Conservation (phyloP, 192 early-diverging fungal species). For the Podila verticillata region DNA sequence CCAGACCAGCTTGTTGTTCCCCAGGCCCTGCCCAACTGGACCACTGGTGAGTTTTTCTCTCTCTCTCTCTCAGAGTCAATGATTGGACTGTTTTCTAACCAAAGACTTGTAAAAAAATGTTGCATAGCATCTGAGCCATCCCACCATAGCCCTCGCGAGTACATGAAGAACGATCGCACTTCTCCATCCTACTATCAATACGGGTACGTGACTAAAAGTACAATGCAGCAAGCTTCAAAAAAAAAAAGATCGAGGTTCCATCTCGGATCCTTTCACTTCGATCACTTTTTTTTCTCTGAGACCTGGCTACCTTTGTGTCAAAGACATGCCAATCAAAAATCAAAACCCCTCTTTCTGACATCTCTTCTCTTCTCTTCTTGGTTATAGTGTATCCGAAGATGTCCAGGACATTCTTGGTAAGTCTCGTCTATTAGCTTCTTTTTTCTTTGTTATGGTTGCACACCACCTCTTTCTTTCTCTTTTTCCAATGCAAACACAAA, state of each 20-base stretch:
- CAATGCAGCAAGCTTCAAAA: neutral
- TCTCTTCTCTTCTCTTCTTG: neutral
- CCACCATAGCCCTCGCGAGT: conserved; percentile 10
- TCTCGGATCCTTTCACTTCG: conserved; percentile 1
- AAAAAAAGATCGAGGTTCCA: neutral
- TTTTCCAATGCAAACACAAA: neutral
- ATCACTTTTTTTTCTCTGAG: conserved; percentile 4
- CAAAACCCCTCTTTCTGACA: neutral
- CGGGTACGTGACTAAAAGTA: conserved; percentile 19
- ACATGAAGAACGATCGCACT: conserved; percentile 18
- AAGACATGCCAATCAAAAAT: neutral
- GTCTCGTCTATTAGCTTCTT: neutral
- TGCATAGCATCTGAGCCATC: conserved; percentile 2
- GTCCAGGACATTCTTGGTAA: conserved; percentile 47
- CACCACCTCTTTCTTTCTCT: neutral
- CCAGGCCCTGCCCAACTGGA: conserved; percentile 5
- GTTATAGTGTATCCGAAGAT: conserved; percentile 3
- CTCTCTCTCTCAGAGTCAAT: neutral
- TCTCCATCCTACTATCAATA: conserved; percentile 27
- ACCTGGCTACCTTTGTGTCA: conserved; percentile 3
- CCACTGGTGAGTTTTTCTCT: neutral
- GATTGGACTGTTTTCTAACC: neutral
- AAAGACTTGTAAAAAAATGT: neutral
- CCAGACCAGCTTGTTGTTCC: conserved; percentile 31
- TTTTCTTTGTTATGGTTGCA: conserved; percentile 1